These are phyloP conservation scores for Eragrostis tef DNA, from an alignment of 202 grass and related monocot genomes.

Conservation along the genomic window DNA sequence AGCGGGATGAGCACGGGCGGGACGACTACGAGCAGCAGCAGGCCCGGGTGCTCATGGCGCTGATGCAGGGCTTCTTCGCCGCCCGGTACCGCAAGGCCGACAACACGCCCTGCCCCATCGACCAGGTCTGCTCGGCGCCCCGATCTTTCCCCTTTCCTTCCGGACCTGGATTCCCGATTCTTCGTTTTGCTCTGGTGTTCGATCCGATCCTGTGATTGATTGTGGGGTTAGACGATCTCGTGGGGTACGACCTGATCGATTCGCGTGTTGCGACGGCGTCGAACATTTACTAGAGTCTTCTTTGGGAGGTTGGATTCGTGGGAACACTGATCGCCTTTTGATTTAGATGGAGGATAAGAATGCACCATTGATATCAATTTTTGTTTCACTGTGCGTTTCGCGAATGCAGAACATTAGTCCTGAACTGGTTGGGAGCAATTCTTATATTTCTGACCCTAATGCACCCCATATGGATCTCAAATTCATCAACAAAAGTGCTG, in stretches of 20 bases:
- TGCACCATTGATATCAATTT: not conserved
- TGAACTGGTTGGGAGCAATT: not conserved
- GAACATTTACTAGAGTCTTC: not conserved
- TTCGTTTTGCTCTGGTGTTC: not conserved
- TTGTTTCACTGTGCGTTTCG: not conserved
- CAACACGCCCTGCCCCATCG: constrained; percentile 62
- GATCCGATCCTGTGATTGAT: not conserved
- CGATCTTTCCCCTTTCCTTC: not conserved
- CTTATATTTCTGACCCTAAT: not conserved
- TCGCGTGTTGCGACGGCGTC: not conserved
- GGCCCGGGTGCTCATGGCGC: constrained; percentile 46
- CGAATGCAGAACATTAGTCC: not conserved
- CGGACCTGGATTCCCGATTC: not conserved
- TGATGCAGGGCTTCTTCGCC: constrained; percentile 63
- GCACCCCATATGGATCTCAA: not conserved
- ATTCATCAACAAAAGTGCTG: not conserved
- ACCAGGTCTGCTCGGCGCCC: constrained; percentile 44
- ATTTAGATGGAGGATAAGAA: not conserved
- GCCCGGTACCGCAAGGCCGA: constrained; percentile 73
- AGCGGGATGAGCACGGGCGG: constrained; percentile 38
- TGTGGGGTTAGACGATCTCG: not conserved
- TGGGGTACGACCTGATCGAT: not conserved
- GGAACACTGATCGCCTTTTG: not conserved
- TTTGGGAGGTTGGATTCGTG: not conserved
- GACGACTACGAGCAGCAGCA: constrained; percentile 54